A percentile compares a stretch with the other conserved stretches of the same genome.
These are phyloP conservation scores for Termitomyces sp. DNA, from an alignment of 768 basidiomycete genomes.

Conservation along the genomic window DNA sequence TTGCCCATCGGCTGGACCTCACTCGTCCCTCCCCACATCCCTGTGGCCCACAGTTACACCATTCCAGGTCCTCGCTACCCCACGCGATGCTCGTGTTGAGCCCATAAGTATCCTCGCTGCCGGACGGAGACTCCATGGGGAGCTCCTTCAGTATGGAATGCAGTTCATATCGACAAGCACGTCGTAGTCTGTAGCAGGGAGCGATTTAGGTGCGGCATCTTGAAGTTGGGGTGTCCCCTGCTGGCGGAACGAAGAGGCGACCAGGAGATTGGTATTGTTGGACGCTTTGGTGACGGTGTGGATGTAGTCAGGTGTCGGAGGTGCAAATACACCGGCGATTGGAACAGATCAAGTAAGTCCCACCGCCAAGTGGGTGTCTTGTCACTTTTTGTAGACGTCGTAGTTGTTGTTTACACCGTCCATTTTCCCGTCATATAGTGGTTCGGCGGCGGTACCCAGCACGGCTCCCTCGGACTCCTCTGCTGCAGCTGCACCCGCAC, in stretches of 20 bases:
- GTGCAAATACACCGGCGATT: slow-evolving; percentile 59
- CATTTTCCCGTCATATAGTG: background rate
- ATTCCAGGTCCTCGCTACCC: slow-evolving; percentile 50
- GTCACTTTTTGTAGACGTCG: background rate
- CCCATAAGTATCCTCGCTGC: slow-evolving; percentile 71
- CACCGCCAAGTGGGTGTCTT: slow-evolving; percentile 12
- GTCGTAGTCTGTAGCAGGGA: slow-evolving; percentile 26
- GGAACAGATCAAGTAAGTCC: slow-evolving; percentile 19
- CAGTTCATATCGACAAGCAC: slow-evolving; percentile 54
- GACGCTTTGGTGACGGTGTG: slow-evolving; percentile 42
- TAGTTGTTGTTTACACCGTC: background rate
- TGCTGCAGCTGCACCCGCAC: background rate
- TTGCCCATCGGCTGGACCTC: slow-evolving; percentile 46
- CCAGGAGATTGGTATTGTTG: slow-evolving; percentile 29
- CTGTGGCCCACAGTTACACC: slow-evolving; percentile 57
- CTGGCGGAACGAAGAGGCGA: slow-evolving; percentile 44
- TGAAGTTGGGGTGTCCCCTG: slow-evolving; percentile 41
- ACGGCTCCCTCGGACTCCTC: too few relatives aligned
- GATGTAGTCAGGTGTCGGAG: slow-evolving; percentile 56
- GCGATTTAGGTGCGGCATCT: slow-evolving; percentile 35
- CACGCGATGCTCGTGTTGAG: slow-evolving; percentile 61
- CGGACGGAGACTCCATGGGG: slow-evolving; percentile 51
- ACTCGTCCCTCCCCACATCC: slow-evolving; percentile 56
- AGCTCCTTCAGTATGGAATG: slow-evolving; percentile 52
- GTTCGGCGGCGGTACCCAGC: background rate